Evolutionary conservation across 345 rosid genomes (phyloP), one percentile per base, ranked within the genome.

Genomic region (Salix arbutifolia): DNA sequence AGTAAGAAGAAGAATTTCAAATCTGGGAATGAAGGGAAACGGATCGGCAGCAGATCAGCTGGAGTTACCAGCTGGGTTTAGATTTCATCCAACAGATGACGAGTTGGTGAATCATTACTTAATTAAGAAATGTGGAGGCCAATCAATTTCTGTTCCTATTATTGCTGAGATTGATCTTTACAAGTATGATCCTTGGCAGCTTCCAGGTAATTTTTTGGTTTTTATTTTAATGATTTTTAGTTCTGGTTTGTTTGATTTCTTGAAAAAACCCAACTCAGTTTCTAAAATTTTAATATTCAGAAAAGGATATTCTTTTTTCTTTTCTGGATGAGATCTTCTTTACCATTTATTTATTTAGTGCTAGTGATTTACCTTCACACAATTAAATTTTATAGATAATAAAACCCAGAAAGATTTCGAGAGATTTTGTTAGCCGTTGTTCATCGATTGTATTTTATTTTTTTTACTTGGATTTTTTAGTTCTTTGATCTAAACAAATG

Each of bases 81-180:
- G 99, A 86, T 95, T 95, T 70, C 97, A 95, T 66, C 99, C 99
- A 2, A 95, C 99, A 4, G 99, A 95, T 68, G 97, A 91, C 16
- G 99, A 95, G 83, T 77, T 95, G 38, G 97, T 95, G 68, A 89
- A 83, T 78, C 91, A 87, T 69, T 95, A 95, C 71, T 81, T 95
- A 70, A 74, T 89, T 40, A 83, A 90, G 83, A 95, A 88, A 85
- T 92, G 97, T 35, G 87, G 86, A 2, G 84, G 87, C 0, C 86
- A 83, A 40, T 82, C 87, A 13, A 86, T 92, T 67, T 18, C 82
- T 21, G 97, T 84, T 78, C 92, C 99, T 3, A 88, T 92, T 56
- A 85, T 92, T 23, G 95, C 97, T 0, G 98, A 94, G 72, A 85
- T 94, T 67, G 97, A 94, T 82, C 89, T 94, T 10, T 94, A 94